Evolutionary conservation across 441 rosid species (phyloP).

Genomic region (Theobroma grandiflorum): DNA sequence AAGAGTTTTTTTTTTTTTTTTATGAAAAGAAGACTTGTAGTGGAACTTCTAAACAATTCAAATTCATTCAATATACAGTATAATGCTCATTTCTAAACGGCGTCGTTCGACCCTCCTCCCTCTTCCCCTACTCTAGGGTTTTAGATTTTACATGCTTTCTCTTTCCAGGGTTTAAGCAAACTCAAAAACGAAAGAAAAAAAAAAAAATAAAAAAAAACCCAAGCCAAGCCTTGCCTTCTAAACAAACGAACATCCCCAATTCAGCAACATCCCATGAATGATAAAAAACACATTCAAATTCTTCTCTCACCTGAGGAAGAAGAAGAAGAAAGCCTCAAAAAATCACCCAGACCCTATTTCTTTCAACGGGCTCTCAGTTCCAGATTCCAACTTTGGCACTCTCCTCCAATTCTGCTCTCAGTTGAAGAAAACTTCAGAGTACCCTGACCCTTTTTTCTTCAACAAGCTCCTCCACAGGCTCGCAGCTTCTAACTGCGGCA

Average conservation of each 20-base stretch:
- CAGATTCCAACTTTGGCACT: not conserved
- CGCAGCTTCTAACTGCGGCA: conserved; percentile 36
- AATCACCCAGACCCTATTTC: conserved; percentile 6
- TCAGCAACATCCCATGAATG: conserved; percentile 22
- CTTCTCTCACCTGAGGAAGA: conserved; percentile 14
- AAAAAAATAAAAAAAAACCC: too few species aligned
- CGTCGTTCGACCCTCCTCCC: not conserved
- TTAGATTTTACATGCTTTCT: not conserved
- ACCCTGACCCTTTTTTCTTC: conserved; percentile 37
- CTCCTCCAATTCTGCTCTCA: conserved; percentile 37
- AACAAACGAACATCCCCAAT: not conserved
- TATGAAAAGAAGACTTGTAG: too few species aligned
- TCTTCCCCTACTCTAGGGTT: not conserved
- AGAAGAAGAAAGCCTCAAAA: conserved; percentile 5
- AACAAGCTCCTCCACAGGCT: conserved; percentile 48
- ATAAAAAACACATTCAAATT: conserved; percentile 21
- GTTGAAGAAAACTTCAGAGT: conserved; percentile 31
- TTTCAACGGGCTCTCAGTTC: not conserved
- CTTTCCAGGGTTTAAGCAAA: conserved; percentile 3
- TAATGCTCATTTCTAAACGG: not conserved
- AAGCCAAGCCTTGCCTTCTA: too few species aligned
- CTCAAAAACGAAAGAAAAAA: not conserved
- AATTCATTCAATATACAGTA: not conserved
- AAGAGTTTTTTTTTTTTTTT: too few species aligned
- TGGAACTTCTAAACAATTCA: not conserved